Percentiles rank a stretch among this genome's conserved stretches.
Conservation (phyloP, 352 stramenopile genomes). For the Phytophthora fragariae region DNA sequence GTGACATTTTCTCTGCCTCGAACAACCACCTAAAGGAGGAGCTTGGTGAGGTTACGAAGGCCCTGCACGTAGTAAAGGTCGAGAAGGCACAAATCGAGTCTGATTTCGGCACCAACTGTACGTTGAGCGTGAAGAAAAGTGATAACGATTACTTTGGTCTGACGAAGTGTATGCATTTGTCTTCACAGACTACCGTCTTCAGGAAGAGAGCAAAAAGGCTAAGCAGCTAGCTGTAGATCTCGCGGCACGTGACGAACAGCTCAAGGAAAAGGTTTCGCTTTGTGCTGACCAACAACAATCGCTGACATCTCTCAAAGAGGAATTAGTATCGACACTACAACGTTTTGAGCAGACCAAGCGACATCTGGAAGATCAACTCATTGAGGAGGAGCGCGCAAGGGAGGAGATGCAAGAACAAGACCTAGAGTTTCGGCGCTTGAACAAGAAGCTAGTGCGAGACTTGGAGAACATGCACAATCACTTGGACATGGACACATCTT, state of each 20-base stretch:
- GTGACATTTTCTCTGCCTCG: constrained; percentile 77
- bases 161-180: background rate
- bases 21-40: constrained; percentile 85
- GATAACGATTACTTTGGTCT: constrained; percentile 4
- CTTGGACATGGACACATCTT: constrained; percentile 25
- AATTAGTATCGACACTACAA: constrained; percentile 60
- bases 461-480: constrained; percentile 55
- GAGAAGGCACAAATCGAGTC: constrained; percentile 80
- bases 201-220: constrained; percentile 76
- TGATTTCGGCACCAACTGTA: constrained; percentile 72
- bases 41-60: constrained; percentile 68
- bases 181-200: constrained; percentile 54
- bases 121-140: constrained; percentile 13
- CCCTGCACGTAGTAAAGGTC: constrained; percentile 68
- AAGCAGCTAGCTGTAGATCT: constrained; percentile 60
- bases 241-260: constrained; percentile 37
- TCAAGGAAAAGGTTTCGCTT: constrained; percentile 59
- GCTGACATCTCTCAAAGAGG: constrained; percentile 67
- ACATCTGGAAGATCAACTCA: constrained; percentile 80
- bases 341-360: constrained; percentile 78
- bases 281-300: constrained; percentile 68
- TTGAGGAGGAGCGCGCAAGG: constrained; percentile 70
- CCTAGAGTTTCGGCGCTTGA: constrained; percentile 74
- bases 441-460: constrained; percentile 73
- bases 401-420: constrained; percentile 84